Percentiles rank a stretch among this genome's conserved stretches.
These are phyloP conservation scores for Nigrospora osmanthi DNA, from an alignment of 2,329 filamentous ascomycete genomes.

Conservation along the genomic window DNA sequence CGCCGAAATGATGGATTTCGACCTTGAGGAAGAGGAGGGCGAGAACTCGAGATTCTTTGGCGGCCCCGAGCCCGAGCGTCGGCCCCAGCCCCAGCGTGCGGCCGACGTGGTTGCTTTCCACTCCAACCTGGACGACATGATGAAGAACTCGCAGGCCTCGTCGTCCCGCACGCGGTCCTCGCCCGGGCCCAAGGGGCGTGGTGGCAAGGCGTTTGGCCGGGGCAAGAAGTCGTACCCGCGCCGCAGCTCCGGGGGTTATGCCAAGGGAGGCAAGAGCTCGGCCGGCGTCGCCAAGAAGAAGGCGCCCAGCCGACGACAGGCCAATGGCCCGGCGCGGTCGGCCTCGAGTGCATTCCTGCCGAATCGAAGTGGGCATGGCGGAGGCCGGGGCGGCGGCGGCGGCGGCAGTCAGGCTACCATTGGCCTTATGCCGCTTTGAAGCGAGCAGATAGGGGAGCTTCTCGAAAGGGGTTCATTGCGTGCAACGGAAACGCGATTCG, in stretches of 20 bases:
- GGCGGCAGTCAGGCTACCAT: conserved; percentile 1
- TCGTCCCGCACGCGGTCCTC: neutral
- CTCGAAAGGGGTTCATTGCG: too few species aligned
- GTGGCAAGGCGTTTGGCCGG: conserved; percentile 1
- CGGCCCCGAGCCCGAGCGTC: neutral
- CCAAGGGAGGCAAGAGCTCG: neutral
- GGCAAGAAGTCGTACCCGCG: conserved; percentile 1
- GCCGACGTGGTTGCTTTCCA: conserved; percentile 1
- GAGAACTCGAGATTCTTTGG: conserved; percentile 42
- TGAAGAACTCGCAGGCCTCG: neutral
- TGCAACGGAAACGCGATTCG: too few species aligned
- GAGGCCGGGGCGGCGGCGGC: conserved; percentile 1
- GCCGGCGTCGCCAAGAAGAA: conserved; percentile 2
- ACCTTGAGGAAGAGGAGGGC: conserved; percentile 11
- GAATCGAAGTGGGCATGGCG: neutral
- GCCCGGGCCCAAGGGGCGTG: neutral
- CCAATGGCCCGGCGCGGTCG: conserved; percentile 1
- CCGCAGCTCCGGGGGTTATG: conserved; percentile 1
- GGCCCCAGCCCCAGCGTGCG: too few species aligned
- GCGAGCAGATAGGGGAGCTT: too few species aligned
- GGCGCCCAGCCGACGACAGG: conserved; percentile 2
- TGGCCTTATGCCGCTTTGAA: conserved; percentile 2
- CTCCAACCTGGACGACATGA: conserved; percentile 16
- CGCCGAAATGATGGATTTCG: conserved; percentile 8
- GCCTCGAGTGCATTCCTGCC: neutral